A percentile compares a stretch with the other conserved stretches of the same genome.
phyloP scores from a whole-genome alignment of 2,329 filamentous ascomycete species.

The Magnaporthiopsis rhizophila region DNA sequence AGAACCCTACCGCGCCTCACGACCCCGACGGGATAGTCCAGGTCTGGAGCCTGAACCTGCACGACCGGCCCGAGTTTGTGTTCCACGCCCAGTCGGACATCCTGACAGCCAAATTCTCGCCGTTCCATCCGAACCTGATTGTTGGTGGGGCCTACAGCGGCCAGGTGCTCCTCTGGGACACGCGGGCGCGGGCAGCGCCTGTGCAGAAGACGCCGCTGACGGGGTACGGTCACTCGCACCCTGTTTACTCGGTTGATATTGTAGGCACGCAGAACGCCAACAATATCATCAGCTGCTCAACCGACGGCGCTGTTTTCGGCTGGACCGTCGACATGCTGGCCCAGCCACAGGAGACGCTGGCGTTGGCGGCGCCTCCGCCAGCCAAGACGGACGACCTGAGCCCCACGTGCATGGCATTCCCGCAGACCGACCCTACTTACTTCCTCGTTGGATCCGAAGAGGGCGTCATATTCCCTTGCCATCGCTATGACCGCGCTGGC shows the following conservation, averaged over 20 bases:
- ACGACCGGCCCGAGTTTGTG: constrained; percentile 89
- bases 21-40: constrained; percentile 90
- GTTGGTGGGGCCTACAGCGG: constrained; percentile 94
- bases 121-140: constrained; percentile 93
- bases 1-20: constrained; percentile 89
- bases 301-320: constrained; percentile 90
- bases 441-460: constrained; percentile 97
- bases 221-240: constrained; percentile 90
- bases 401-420: constrained; percentile 91
- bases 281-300: constrained; percentile 95
- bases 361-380: constrained; percentile 76
- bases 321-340: constrained; percentile 98
- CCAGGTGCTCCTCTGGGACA: constrained; percentile 96
- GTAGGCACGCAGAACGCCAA: constrained; percentile 98
- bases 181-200: constrained; percentile 76
- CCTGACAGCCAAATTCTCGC: constrained; percentile 93
- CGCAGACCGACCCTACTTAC: constrained; percentile 90
- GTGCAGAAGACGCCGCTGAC: constrained; percentile 95
- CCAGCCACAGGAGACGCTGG: constrained; percentile 88
- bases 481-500: constrained; percentile 92
- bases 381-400: constrained; percentile 91
- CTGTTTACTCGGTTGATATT: constrained; percentile 90
- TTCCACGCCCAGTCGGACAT: constrained; percentile 97
- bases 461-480: constrained; percentile 91
- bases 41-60: constrained; percentile 94